Evolutionary conservation across 2,329 filamentous ascomycete species (phyloP).

Genomic region (Aureobasidium namibiae): DNA sequence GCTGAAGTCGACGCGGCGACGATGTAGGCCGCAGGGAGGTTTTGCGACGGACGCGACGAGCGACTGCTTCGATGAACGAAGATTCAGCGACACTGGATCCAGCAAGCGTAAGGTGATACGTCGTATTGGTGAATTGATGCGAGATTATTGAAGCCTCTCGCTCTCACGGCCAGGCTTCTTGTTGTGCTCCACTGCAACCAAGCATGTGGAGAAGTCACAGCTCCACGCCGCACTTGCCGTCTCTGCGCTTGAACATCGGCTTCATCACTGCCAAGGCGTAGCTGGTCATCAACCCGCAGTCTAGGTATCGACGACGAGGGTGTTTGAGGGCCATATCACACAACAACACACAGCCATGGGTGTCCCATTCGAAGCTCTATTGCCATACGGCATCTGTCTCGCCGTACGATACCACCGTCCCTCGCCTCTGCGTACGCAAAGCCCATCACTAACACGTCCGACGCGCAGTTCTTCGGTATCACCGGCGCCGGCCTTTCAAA

Average conservation of each 20-base stretch:
- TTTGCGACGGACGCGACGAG: neutral
- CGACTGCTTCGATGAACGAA: neutral
- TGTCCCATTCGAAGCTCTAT: slow-evolving; percentile 57
- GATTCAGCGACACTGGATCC: neutral
- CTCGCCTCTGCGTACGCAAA: slow-evolving; percentile 12
- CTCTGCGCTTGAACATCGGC: neutral
- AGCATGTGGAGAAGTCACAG: slow-evolving; percentile 4
- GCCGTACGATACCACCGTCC: slow-evolving; percentile 46
- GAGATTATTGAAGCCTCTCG: neutral
- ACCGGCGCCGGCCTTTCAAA: slow-evolving; percentile 50
- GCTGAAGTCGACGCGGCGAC: slow-evolving; percentile 5
- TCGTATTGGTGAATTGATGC: neutral
- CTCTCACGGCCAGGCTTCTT: neutral
- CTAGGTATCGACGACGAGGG: neutral
- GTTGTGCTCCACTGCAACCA: neutral
- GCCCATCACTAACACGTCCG: neutral
- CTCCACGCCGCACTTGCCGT: neutral
- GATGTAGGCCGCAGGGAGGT: neutral
- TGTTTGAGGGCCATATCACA: neutral
- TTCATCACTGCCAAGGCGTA: slow-evolving; percentile 1
- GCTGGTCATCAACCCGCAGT: neutral
- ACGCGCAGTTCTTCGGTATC: slow-evolving; percentile 51
- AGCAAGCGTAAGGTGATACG: neutral
- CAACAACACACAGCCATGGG: slow-evolving; percentile 41
- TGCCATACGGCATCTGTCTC: slow-evolving; percentile 57